Percentiles rank a stretch among this genome's conserved stretches.
phyloP scores from a whole-genome alignment of 225 moss, liverwort and hornwort genomes.

The Sphagnum contortum region DNA sequence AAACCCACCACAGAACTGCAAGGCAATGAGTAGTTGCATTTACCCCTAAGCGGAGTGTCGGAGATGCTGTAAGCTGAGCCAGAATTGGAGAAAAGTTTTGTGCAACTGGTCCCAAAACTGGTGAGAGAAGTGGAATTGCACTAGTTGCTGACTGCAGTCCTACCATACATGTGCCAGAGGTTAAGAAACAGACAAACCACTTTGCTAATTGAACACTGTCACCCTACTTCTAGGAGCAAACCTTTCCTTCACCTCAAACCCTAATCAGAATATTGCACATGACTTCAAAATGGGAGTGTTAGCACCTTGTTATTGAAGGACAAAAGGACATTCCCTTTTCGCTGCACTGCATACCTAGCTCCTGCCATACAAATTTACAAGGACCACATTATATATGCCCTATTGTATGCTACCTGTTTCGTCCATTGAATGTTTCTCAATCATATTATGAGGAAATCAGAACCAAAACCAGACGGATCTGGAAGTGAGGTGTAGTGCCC shows the following conservation, averaged over 20 bases:
- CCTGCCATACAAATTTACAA: conserved; percentile 31
- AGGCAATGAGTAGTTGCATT: neutral
- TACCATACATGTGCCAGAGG: neutral
- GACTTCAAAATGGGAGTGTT: neutral
- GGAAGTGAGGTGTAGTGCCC: conserved; percentile 2
- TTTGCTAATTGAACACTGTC: neutral
- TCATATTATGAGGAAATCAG: too few relatives aligned
- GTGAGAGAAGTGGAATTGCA: conserved; percentile 12
- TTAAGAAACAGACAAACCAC: too few relatives aligned
- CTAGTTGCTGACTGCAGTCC: conserved; percentile 8
- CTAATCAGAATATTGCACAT: too few relatives aligned
- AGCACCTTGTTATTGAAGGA: conserved; percentile 83
- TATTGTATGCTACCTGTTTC: too few relatives aligned
- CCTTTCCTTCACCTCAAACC: too few relatives aligned
- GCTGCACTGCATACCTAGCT: conserved; percentile 78
- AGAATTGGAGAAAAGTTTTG: conserved; percentile 13
- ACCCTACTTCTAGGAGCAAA: neutral
- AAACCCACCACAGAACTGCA: too few relatives aligned
- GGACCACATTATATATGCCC: too few relatives aligned
- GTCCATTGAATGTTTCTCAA: too few relatives aligned
- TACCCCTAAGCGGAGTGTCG: conserved; percentile 11
- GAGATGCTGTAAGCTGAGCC: conserved; percentile 8
- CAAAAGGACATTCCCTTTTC: conserved; percentile 71
- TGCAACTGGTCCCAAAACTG: conserved; percentile 11
- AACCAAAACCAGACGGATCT: too few relatives aligned